Conservation (phyloP, 2,329 filamentous ascomycete genomes). For the Didymella lethalis region DNA sequence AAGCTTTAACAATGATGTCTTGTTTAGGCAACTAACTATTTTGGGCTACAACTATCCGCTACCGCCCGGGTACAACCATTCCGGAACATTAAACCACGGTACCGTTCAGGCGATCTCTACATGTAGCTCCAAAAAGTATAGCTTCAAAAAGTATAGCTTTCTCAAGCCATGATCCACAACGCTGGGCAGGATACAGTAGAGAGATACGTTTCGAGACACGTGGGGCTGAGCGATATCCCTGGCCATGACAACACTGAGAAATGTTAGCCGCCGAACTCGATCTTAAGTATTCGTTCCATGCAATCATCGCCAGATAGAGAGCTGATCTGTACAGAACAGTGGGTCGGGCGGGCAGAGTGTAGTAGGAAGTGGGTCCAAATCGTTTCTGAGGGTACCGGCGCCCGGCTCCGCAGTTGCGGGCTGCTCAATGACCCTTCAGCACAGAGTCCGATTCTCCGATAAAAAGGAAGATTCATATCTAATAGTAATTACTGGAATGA, state of each 20-base stretch:
- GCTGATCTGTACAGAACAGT: background rate
- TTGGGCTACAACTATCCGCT: conserved; percentile 7
- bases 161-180: conserved; percentile 10
- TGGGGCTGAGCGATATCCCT: background rate
- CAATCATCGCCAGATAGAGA: background rate
- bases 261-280: background rate
- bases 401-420: conserved; percentile 1
- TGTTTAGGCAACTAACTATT: background rate
- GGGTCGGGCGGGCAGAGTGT: background rate
- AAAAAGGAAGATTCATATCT: background rate
- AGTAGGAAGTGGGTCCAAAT: background rate
- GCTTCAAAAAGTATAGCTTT: background rate
- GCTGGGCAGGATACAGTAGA: conserved; percentile 1
- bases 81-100: conserved; percentile 9
- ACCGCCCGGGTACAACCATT: conserved; percentile 3
- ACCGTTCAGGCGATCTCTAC: background rate
- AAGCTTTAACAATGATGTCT: background rate
- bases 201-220: background rate
- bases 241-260: background rate
- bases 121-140: conserved; percentile 2
- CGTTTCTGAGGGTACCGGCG: background rate
- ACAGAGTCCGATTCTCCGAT: no score
- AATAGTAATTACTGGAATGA: background rate
- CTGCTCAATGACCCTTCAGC: background rate
- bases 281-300: background rate